Percentiles rank a stretch among this genome's conserved stretches.
Evolutionary conservation across 371 early-diverging fungal genomes (phyloP).

Genomic region (Rozella allomycis): DNA sequence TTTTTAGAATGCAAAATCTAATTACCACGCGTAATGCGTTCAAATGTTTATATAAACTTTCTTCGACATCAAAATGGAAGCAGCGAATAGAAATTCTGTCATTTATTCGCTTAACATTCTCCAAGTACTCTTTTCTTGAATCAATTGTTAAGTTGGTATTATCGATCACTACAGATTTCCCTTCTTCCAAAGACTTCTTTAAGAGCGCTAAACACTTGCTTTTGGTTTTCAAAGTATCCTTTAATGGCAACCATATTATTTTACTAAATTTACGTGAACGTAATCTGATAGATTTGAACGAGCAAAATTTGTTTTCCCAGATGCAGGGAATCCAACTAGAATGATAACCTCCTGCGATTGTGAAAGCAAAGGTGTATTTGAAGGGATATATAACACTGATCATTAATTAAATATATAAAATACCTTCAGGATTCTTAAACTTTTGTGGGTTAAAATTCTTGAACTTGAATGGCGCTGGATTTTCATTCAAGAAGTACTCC

Average conservation of each 20-base stretch:
- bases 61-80: constrained; percentile 36
- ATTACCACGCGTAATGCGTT: constrained; percentile 35
- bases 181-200: constrained; percentile 21
- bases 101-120: constrained; percentile 33
- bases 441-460: constrained; percentile 5
- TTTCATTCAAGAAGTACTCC: constrained; percentile 37
- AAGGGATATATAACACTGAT: constrained; percentile 9
- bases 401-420: too few species aligned
- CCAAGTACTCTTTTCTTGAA: constrained; percentile 37
- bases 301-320: constrained; percentile 63
- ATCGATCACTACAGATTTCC: constrained; percentile 43
- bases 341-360: constrained; percentile 35
- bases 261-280: constrained; percentile 44
- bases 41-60: constrained; percentile 49
- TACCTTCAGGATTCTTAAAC: too few species aligned
- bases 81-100: constrained; percentile 35
- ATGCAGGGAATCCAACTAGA: constrained; percentile 58
- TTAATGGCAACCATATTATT: not conserved
- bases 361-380: constrained; percentile 8
- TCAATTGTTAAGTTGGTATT: constrained; percentile 57
- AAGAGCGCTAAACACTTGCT: constrained; percentile 41
- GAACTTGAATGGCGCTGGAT: constrained; percentile 18
- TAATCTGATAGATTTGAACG: constrained; percentile 39
- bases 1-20: too few species aligned
- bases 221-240: constrained; percentile 46